A percentile compares a stretch with the other conserved stretches of the same genome.
Evolutionary conservation across 176 grass and related monocot species (phyloP).

Genomic region (Poa annua): DNA sequence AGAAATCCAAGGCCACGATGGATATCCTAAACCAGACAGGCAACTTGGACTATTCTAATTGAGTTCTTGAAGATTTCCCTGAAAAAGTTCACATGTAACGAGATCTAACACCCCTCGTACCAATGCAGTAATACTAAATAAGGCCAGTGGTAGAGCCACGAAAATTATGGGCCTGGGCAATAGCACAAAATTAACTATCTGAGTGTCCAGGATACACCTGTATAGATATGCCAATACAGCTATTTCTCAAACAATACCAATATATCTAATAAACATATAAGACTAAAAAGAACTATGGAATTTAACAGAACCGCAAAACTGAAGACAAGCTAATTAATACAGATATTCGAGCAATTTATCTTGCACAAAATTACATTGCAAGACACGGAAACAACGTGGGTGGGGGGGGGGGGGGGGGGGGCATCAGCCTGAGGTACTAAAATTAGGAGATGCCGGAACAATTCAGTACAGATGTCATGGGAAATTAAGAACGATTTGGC

Average conservation of each 20-base stretch:
- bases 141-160: not conserved
- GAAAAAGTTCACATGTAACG: not conserved
- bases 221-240: not conserved
- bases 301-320: not conserved
- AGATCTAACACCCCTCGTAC: not conserved
- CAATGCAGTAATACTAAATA: slow-evolving; percentile 17
- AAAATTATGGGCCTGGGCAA: not conserved
- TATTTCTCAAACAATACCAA: not conserved
- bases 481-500: not conserved
- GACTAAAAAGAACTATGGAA: not conserved
- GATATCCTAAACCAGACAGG: not conserved
- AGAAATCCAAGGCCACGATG: not conserved
- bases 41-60: slow-evolving; percentile 25
- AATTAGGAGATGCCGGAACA: not conserved
- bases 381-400: not conserved
- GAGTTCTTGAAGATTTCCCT: not conserved
- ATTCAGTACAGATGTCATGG: not conserved
- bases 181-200: not conserved
- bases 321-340: not conserved
- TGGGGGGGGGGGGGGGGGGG: no score
- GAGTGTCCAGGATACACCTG: not conserved
- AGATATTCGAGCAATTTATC: not conserved
- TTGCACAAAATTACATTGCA: not conserved
- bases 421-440: not conserved
- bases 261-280: not conserved